Evolutionary conservation across 495 filamentous ascomycete species (phyloP).

Genomic region (Lophium mytilinum): DNA sequence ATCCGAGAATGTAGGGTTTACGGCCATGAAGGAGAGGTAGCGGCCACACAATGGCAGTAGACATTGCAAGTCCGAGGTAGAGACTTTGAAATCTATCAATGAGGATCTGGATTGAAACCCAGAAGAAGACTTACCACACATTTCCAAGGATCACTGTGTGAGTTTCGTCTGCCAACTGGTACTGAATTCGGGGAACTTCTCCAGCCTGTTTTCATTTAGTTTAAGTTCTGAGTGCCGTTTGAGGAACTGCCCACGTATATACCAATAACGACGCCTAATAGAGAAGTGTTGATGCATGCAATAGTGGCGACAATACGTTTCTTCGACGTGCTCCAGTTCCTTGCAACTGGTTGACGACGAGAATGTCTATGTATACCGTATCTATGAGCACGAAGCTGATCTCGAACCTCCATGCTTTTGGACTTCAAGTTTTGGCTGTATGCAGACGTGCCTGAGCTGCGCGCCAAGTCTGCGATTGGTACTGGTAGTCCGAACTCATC

Average conservation of each 20-base stretch:
- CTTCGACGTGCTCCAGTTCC: constrained; percentile 55
- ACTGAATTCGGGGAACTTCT: constrained; percentile 66
- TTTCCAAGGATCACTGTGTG: constrained; percentile 64
- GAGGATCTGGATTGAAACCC: background rate
- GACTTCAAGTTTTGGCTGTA: too few relatives aligned
- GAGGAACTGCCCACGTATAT: constrained; percentile 47
- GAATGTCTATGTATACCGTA: constrained; percentile 17
- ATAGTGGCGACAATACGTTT: constrained; percentile 61
- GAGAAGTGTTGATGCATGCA: constrained; percentile 60
- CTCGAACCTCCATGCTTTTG: constrained; percentile 1
- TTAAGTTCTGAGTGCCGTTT: background rate
- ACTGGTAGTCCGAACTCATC: background rate
- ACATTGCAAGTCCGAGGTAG: constrained; percentile 58
- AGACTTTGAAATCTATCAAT: constrained; percentile 31
- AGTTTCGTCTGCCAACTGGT: constrained; percentile 56
- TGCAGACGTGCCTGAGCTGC: too few relatives aligned
- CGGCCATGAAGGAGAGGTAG: constrained; percentile 67
- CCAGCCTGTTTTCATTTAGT: constrained; percentile 40
- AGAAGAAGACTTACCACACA: constrained; percentile 38
- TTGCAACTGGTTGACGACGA: constrained; percentile 39
- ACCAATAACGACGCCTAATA: constrained; percentile 60
- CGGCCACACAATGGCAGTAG: constrained; percentile 64
- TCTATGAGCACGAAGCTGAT: constrained; percentile 13
- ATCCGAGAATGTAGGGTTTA: constrained; percentile 62
- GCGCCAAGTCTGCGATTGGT: background rate